Evolutionary conservation across 2,329 filamentous ascomycete genomes (phyloP).

Genomic region (Fusarium equiseti): DNA sequence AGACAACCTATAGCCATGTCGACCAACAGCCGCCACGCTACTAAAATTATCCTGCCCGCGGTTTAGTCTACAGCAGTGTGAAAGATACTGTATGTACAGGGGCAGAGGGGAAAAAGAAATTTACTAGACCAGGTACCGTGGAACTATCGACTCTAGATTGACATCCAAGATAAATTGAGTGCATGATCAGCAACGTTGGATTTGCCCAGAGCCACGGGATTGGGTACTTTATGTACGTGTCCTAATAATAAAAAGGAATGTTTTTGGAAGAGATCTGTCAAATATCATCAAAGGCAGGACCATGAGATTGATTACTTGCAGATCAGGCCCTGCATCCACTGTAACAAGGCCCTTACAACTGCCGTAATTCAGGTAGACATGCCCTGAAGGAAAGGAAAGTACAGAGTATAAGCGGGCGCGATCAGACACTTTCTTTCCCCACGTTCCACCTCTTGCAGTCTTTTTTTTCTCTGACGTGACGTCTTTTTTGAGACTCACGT

Average conservation of each 20-base stretch:
- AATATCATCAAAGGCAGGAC: slow-evolving; percentile 14
- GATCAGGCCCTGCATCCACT: slow-evolving; percentile 1
- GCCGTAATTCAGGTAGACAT: neutral
- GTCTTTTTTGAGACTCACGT: slow-evolving; percentile 1
- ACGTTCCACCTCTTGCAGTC: neutral
- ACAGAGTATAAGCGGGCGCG: neutral
- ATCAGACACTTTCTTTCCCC: neutral
- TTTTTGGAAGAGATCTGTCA: slow-evolving; percentile 6
- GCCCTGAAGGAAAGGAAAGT: neutral
- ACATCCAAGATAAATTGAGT: neutral
- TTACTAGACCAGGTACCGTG: slow-evolving; percentile 17
- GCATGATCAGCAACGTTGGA: slow-evolving; percentile 20
- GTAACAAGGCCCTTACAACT: neutral
- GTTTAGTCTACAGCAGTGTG: neutral
- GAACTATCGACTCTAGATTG: slow-evolving; percentile 13
- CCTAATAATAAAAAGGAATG: neutral
- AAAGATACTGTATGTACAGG: neutral
- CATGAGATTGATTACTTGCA: neutral
- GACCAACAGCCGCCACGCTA: slow-evolving; percentile 12
- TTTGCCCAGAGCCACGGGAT: slow-evolving; percentile 30
- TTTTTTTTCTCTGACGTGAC: neutral
- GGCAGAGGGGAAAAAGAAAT: neutral
- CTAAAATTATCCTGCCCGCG: slow-evolving; percentile 32
- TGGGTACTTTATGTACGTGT: slow-evolving; percentile 37
- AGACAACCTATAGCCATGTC: neutral